phyloP scores from a whole-genome alignment of 805 yeast genomes.

The Metschnikowia cerradonensis region DNA sequence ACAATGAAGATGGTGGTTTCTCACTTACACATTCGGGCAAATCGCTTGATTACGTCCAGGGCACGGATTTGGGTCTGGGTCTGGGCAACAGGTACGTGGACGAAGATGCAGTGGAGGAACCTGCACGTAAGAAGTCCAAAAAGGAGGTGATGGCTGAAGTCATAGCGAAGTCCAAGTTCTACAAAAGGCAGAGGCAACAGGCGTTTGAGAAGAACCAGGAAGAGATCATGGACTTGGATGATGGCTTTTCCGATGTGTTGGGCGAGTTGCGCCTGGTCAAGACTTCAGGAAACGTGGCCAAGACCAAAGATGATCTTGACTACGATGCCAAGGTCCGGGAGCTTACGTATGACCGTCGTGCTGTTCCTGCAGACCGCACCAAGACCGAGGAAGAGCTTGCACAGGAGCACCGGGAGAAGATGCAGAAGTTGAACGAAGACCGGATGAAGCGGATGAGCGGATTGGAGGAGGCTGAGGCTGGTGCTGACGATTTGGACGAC shows the following conservation, averaged over 20 bases:
- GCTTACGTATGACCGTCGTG: constrained; percentile 65
- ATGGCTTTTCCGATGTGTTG: constrained; percentile 68
- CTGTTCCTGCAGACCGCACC: constrained; percentile 78
- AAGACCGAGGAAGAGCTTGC: constrained; percentile 70
- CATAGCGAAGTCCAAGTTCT: constrained; percentile 75
- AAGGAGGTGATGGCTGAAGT: constrained; percentile 84
- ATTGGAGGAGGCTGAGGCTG: constrained; percentile 41
- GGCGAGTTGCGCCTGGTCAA: constrained; percentile 36
- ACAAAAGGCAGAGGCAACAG: constrained; percentile 71
- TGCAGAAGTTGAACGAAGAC: constrained; percentile 61
- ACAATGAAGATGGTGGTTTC: constrained; percentile 39
- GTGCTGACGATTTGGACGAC: constrained; percentile 64
- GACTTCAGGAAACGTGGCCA: constrained; percentile 15
- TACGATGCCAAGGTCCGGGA: constrained; percentile 68
- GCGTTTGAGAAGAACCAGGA: constrained; percentile 57
- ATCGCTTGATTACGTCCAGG: constrained; percentile 53
- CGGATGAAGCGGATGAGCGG: constrained; percentile 76
- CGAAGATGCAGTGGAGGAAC: constrained; percentile 32
- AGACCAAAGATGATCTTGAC: constrained; percentile 43
- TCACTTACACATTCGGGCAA: constrained; percentile 79
- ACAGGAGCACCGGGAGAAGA: constrained; percentile 56
- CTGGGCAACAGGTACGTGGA: constrained; percentile 31
- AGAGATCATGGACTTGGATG: constrained; percentile 65
- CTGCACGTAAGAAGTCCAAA: constrained; percentile 66
- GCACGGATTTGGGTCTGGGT: constrained; percentile 20